A percentile compares a stretch with the other conserved stretches of the same genome.
These are phyloP conservation scores for Verbena officinalis DNA, from an alignment of 257 asterid species.

Conservation along the genomic window DNA sequence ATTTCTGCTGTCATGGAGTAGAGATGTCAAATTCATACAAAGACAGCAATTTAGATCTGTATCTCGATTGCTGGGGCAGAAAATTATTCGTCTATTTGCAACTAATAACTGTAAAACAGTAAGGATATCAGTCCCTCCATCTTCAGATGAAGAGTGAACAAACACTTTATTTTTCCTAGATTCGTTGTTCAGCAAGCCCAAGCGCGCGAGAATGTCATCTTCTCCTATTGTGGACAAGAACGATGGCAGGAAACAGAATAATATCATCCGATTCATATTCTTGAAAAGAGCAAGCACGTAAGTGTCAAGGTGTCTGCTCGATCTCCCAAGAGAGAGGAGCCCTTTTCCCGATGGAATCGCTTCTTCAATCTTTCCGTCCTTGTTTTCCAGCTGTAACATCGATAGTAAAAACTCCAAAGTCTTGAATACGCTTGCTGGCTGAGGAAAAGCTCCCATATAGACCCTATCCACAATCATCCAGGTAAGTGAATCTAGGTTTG, in stretches of 20 bases:
- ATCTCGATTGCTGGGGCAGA: constrained; percentile 93
- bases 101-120: constrained; percentile 82
- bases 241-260: constrained; percentile 89
- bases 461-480: constrained; percentile 94
- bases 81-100: constrained; percentile 81
- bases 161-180: constrained; percentile 57
- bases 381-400: constrained; percentile 95
- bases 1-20: constrained; percentile 78
- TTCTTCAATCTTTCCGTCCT: constrained; percentile 96
- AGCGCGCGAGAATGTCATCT: constrained; percentile 74
- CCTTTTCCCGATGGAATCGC: constrained; percentile 80
- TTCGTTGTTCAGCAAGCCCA: constrained; percentile 71
- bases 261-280: constrained; percentile 78
- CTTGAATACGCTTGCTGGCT: constrained; percentile 77
- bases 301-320: constrained; percentile 85
- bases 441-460: constrained; percentile 97
- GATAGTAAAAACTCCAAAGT: constrained; percentile 93
- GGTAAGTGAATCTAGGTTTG: constrained; percentile 82
- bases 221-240: constrained; percentile 85
- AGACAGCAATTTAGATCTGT: constrained; percentile 93
- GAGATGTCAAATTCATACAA: constrained; percentile 78
- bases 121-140: constrained; percentile 67
- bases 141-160: constrained; percentile 50
- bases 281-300: constrained; percentile 80
- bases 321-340: constrained; percentile 92